Base-by-base conservation (phyloP, 441 rosid species). In the Adansonia madagascariensis region DNA sequence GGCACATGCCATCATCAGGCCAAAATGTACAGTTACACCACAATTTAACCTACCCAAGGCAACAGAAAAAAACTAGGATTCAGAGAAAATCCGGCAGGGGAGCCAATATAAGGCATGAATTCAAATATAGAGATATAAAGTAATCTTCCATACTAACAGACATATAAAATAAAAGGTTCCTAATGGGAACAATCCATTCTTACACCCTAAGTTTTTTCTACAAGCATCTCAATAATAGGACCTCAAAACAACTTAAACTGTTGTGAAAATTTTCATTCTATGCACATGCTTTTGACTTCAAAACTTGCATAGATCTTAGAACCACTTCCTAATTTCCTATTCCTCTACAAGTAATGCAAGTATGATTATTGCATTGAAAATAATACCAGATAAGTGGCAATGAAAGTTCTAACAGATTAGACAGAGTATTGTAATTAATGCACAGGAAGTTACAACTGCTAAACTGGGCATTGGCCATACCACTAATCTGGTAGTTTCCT, bases 1-100 rank as follows among this genome's bases (percentile, higher is more conserved):
- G 94, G 78, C 99, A 95, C 98, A 95, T 91, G 57, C 97, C 97
- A 84, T 95, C 99, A 85, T 93, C 99, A 82, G 92, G 97, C 98
- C 97, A 95, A 82, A 95, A 93, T 60, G 97, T 98, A 82, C 99
- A 95, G 82, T 95, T 89, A 87, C 99, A 95, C 99, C 97, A 90
- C 68, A 95, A 75, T 81, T 92, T 95, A 81, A 87, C 97, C 99
- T 93, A 80, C 15, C 79, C 75, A 35, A 17, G 47, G 83, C n/a
- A 64, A 43, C 12, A 17, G 35, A 27, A 49, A 72, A 70, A 74
- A 17, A 56, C 53, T 57, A 39, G 39, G 17, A 44, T 49, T 49
- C 53, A 49, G 14, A 9, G 53, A 49, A 49, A 49, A 24, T 31
- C 35, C 35, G 35, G 35, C 35, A 31, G 35, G 35, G 35, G 35